Base-by-base conservation (phyloP, 2,329 filamentous ascomycete genomes). In the Botrytis porri region DNA sequence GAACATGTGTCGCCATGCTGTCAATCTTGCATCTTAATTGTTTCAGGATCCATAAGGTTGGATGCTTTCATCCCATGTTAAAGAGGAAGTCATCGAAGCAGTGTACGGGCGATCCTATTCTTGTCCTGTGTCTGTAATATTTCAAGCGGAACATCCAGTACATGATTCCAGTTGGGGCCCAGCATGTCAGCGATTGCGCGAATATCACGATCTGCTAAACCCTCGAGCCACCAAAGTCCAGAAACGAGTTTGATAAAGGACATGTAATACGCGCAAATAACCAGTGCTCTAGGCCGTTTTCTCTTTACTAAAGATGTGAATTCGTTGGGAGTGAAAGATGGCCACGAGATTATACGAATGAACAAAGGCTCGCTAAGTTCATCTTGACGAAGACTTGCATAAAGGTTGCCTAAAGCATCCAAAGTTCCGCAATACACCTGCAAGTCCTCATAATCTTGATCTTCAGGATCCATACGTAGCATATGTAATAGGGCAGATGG, bases 291-390 rank as follows among this genome's bases (percentile, higher is more conserved):
- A 18, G 76, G 75, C 43, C 74, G 67, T 51, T 73, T 74, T 43
- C 73, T 65, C 20, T 70, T 73, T 35, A 69, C 75, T 41, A 73
- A 62, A 32, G 70, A 57, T 37, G 51, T 54, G 54, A 76, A 75
- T 25, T 57, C 65, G 32, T 39, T 29, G 3, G 72, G 60, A 4
- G 73, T 37, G n/a, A 74, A 77, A 8, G 77, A 77, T 18, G 75
- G 76, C 76, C 77, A 80, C 1, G 76, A 75, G 16, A 80, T 66
- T 4, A 79, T 73, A 60, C 79, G 73, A 43, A 80, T 74, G 12
- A 63, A 77, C 6, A 80, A 71, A 8, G 71, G 74, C 29, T 69
- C 54, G 1, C 70, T 60, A 25, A 76, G 67, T 29, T 78, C 79
- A 67, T 78, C 77, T 65, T 78, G 74, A 41, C 73, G 72, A 7